phyloP scores from a whole-genome alignment of 306 rosid species.

The Glycine latifolia region DNA sequence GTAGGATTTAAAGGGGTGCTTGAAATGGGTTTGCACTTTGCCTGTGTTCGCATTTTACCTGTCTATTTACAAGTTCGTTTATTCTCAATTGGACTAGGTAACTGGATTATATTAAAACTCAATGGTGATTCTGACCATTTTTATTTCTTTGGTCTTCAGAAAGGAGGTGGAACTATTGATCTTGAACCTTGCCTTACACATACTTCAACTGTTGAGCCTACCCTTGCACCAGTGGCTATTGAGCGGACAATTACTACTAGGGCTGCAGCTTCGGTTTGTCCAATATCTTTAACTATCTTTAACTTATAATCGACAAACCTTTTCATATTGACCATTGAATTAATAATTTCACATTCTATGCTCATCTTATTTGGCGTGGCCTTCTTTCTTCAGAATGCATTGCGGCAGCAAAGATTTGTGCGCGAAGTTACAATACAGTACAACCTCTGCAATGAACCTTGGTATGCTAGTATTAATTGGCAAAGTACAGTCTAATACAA shows the following conservation, averaged over 20 bases:
- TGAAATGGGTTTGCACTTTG: background rate
- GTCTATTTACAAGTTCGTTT: slow-evolving; percentile 5
- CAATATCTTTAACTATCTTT: slow-evolving; percentile 49
- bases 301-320: slow-evolving; percentile 33
- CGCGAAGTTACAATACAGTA: slow-evolving; percentile 97
- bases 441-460: slow-evolving; percentile 99
- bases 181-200: slow-evolving; percentile 95
- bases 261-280: slow-evolving; percentile 94
- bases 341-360: slow-evolving; percentile 25
- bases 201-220: slow-evolving; percentile 93
- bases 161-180: slow-evolving; percentile 92
- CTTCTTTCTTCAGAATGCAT: slow-evolving; percentile 76
- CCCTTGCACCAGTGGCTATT: slow-evolving; percentile 91
- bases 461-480: slow-evolving; percentile 57
- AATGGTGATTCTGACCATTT: slow-evolving; percentile 34
- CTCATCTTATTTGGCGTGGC: slow-evolving; percentile 40
- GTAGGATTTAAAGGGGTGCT: background rate
- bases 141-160: slow-evolving; percentile 61
- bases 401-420: slow-evolving; percentile 85
- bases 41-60: background rate
- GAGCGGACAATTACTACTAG: slow-evolving; percentile 97
- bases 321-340: slow-evolving; percentile 23
- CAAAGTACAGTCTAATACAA: slow-evolving; percentile 15
- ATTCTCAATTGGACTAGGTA: background rate
- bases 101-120: slow-evolving; percentile 37